These are phyloP conservation scores for Rhodotorula sp. DNA, from an alignment of 1,284 basidiomycete species.

Conservation along the genomic window DNA sequence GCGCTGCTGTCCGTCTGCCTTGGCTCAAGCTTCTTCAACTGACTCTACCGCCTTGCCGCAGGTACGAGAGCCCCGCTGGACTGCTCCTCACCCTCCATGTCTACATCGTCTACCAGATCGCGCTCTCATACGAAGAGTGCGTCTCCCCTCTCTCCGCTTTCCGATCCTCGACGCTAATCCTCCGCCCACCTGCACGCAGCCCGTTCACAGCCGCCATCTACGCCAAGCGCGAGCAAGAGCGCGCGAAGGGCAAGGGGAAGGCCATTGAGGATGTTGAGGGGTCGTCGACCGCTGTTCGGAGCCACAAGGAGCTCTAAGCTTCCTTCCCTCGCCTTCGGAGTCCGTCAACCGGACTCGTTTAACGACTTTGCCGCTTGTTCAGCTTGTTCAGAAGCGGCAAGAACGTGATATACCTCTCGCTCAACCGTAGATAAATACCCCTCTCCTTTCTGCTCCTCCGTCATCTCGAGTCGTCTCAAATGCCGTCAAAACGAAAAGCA, in stretches of 20 bases:
- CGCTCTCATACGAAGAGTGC: constrained; percentile 81
- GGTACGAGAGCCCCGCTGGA: constrained; percentile 79
- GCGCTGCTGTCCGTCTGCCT: constrained; percentile 41
- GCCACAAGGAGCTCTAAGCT: constrained; percentile 9
- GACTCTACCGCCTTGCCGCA: constrained; percentile 44
- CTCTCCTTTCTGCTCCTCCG: not conserved
- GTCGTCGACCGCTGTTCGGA: not conserved
- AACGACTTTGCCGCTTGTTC: too few relatives aligned
- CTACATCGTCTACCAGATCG: constrained; percentile 75
- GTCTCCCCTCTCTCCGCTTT: not conserved
- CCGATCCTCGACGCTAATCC: not conserved
- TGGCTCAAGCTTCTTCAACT: not conserved
- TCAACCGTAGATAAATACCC: constrained; percentile 1
- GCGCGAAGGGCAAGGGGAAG: constrained; percentile 9
- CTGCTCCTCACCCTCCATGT: constrained; percentile 72
- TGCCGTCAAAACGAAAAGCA: not conserved
- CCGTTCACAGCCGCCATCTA: constrained; percentile 42
- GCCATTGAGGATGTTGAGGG: not conserved
- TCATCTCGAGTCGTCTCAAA: not conserved
- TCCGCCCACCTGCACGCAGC: not conserved
- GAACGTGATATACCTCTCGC: not conserved
- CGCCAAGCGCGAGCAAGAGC: constrained; percentile 32
- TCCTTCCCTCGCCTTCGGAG: too few relatives aligned
- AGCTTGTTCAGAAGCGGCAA: too few relatives aligned
- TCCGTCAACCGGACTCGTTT: too few relatives aligned